Evolutionary conservation across 2,329 filamentous ascomycete species (phyloP).

Genomic region (Colletotrichum zoysiae): DNA sequence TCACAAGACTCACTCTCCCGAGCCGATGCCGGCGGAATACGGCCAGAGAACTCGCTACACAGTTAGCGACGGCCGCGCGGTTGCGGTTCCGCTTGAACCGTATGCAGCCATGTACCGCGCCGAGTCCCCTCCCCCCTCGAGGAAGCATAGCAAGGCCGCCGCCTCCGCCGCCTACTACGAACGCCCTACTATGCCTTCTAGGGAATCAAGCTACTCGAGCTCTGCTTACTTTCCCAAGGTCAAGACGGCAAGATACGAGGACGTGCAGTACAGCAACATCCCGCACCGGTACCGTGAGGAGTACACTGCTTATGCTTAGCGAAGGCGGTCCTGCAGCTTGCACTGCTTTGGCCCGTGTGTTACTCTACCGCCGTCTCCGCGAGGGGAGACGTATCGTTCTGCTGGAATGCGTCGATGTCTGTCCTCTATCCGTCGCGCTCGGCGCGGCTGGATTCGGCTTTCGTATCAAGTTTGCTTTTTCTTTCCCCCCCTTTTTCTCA

Average conservation of each 20-base stretch:
- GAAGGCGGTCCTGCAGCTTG: not conserved
- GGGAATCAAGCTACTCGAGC: constrained; percentile 50
- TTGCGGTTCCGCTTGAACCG: constrained; percentile 43
- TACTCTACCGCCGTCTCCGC: not conserved
- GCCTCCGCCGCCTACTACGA: constrained; percentile 30
- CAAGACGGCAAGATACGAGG: constrained; percentile 51
- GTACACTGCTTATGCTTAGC: not conserved
- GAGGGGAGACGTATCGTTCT: constrained; percentile 26
- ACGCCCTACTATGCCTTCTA: constrained; percentile 48
- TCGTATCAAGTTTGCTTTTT: not conserved
- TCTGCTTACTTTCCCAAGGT: constrained; percentile 48
- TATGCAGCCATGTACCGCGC: constrained; percentile 45
- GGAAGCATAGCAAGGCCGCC: constrained; percentile 18
- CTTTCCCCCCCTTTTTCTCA: not conserved
- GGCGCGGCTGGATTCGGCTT: constrained; percentile 4
- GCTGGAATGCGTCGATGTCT: constrained; percentile 28
- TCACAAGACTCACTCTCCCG: constrained; percentile 52
- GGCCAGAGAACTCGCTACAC: constrained; percentile 31
- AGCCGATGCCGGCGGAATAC: constrained; percentile 42
- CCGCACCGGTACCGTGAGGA: constrained; percentile 47
- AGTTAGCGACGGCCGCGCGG: constrained; percentile 45
- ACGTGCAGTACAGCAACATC: constrained; percentile 50
- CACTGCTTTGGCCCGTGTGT: not conserved
- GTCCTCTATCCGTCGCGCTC: constrained; percentile 10
- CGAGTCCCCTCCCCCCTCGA: constrained; percentile 22